Base-by-base conservation (phyloP, 352 stramenopile species). In the Globisporangium viniferum region DNA sequence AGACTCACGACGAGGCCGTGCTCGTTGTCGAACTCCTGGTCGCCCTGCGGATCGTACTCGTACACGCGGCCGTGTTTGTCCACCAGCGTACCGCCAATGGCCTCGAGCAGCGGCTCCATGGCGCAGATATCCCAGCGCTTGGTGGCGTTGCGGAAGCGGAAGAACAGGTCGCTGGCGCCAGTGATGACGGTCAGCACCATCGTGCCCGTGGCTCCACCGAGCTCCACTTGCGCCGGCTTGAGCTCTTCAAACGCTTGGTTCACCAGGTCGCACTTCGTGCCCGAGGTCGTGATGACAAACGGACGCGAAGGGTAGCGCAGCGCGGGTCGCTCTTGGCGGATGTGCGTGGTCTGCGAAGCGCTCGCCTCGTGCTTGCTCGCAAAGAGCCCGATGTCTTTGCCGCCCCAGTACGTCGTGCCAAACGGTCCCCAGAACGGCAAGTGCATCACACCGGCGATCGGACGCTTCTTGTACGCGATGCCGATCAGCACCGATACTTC, bases 61-160 rank as follows among this genome's bases (percentile, higher is more conserved):
- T 93, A 93, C 44, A 80, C 73, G 33, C 75, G 70, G 27, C 85
- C 85, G 22, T 79, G 66, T 55, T 84, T 81, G 67, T 91, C 80
- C 3, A 85, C 80, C 35, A 93, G 67, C 31, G 76, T 68, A 4
- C 85, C 85, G 10, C 82, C 85, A 8, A 91, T 68, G 1, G 72
- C 85, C 31, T 80, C 78, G 2, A 93, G 70, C 44, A 93, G 66
- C 29, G 85, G 80, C 71, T 93, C 85, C 8, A 91, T 71, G 1
- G 84, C 85, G 62, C 85, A 93, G 58, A 91, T 91, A 72, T 93
- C 85, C 85, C 85, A 93, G 62, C 87, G 87, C 64, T 88, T 87
- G 55, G 85, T 93, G 5, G 80, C 80, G 35, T 83, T 76, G 22
- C 84, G 85, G 67, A 90, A 88, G 49, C 85, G 81, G 59, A 91